Conservation (phyloP, 768 basidiomycete species). For the Pholiota conissans region DNA sequence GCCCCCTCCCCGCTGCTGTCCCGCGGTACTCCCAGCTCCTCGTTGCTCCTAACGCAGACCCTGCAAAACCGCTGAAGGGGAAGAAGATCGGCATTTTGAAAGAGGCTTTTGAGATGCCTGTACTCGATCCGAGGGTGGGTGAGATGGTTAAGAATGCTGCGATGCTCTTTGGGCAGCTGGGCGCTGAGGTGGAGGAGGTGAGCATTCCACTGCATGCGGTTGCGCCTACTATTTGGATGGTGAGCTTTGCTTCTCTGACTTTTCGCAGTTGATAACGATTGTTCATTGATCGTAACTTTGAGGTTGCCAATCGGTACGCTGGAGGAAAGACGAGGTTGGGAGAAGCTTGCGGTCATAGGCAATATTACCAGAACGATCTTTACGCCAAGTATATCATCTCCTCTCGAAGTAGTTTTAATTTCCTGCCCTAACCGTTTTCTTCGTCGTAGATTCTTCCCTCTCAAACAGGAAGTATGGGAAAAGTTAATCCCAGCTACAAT, state of each 20-base stretch:
- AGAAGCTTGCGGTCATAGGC: constrained; percentile 17
- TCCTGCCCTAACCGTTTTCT: not conserved
- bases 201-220: constrained; percentile 37
- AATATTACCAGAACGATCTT: constrained; percentile 21
- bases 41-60: constrained; percentile 24
- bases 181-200: constrained; percentile 39
- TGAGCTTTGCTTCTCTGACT: not conserved
- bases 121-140: constrained; percentile 34
- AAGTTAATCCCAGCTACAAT: constrained; percentile 21
- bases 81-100: constrained; percentile 40
- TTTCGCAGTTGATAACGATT: too few relatives aligned
- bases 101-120: constrained; percentile 34
- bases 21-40: constrained; percentile 30
- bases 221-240: constrained; percentile 24
- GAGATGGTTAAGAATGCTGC: constrained; percentile 33
- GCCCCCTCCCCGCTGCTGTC: constrained; percentile 17
- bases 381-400: constrained; percentile 13
- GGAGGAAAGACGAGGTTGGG: constrained; percentile 20
- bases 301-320: constrained; percentile 19
- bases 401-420: not conserved
- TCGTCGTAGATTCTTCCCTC: constrained; percentile 14
- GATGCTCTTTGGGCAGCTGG: constrained; percentile 32
- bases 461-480: constrained; percentile 22
- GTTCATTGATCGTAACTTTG: not conserved
- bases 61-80: constrained; percentile 26